Conservation (phyloP, 176 grass and related monocot genomes). For the Oryza punctata region DNA sequence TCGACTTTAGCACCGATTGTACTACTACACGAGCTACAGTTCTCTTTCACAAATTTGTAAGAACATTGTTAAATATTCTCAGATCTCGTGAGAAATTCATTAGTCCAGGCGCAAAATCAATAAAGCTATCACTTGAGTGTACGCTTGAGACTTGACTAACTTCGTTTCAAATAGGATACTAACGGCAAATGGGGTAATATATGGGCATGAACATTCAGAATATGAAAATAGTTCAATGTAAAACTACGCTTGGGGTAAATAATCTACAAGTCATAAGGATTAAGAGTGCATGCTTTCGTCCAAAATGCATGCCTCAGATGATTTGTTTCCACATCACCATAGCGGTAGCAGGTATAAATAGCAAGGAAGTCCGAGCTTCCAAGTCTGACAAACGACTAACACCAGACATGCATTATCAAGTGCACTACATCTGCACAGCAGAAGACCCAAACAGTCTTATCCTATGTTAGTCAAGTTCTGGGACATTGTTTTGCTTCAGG, state of each 20-base stretch:
- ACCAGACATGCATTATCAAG: conserved; percentile 18
- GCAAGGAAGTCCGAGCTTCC: conserved; percentile 25
- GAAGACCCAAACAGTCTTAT: conserved; percentile 16
- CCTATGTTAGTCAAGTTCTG: conserved; percentile 47
- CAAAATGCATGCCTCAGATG: conserved; percentile 34
- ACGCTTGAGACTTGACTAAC: too few species aligned
- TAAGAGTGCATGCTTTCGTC: conserved; percentile 21
- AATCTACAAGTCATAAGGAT: conserved; percentile 22
- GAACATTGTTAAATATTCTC: neutral
- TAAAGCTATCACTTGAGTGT: neutral
- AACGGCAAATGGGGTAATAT: neutral
- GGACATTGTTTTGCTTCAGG: conserved; percentile 29
- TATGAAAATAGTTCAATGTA: conserved; percentile 13
- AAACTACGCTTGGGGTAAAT: conserved; percentile 10
- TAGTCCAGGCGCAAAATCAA: neutral
- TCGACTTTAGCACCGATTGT: neutral
- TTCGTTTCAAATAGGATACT: too few species aligned
- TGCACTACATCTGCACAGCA: conserved; percentile 14
- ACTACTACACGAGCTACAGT: conserved; percentile 24
- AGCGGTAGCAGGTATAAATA: conserved; percentile 33
- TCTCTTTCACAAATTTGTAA: neutral
- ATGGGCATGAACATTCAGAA: neutral
- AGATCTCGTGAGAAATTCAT: neutral
- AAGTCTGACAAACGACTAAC: conserved; percentile 12
- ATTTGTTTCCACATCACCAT: conserved; percentile 8